Percentiles rank a stretch among this genome's conserved stretches.
Conservation (phyloP, 805 yeast species). For the Scheffersomyces ergatensis region DNA sequence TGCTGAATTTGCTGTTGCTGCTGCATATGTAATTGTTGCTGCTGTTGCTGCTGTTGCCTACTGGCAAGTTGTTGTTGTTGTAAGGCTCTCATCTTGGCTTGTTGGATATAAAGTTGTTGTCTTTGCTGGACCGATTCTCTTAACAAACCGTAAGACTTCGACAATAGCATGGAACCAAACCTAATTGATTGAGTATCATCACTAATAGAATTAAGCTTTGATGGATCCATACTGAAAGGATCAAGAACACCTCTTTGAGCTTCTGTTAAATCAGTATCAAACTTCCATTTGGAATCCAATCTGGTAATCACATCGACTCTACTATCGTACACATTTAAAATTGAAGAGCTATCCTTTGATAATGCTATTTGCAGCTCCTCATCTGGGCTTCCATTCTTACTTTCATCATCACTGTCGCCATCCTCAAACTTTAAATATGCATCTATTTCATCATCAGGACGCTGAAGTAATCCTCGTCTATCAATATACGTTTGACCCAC, state of each 20-base stretch:
- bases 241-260: conserved; percentile 31
- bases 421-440: conserved; percentile 12
- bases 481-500: conserved; percentile 71
- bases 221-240: conserved; percentile 74
- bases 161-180: conserved; percentile 86
- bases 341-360: background rate
- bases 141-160: conserved; percentile 79
- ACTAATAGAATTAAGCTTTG: conserved; percentile 75
- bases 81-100: conserved; percentile 42
- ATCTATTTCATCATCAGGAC: conserved; percentile 21
- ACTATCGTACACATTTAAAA: conserved; percentile 45
- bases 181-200: conserved; percentile 86
- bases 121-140: conserved; percentile 75
- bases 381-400: conserved; percentile 6
- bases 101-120: conserved; percentile 51
- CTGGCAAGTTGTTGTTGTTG: conserved; percentile 35
- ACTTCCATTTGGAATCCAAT: conserved; percentile 62
- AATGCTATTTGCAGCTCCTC: background rate
- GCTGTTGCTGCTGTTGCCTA: conserved; percentile 7
- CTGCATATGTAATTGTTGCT: conserved; percentile 7
- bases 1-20: conserved; percentile 6
- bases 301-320: conserved; percentile 44
- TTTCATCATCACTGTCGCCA: conserved; percentile 19
- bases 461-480: conserved; percentile 52
- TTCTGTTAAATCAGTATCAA: conserved; percentile 56